A percentile compares a stretch with the other conserved stretches of the same genome.
phyloP scores from a whole-genome alignment of 768 basidiomycete genomes.

The Leccinellum albellum region DNA sequence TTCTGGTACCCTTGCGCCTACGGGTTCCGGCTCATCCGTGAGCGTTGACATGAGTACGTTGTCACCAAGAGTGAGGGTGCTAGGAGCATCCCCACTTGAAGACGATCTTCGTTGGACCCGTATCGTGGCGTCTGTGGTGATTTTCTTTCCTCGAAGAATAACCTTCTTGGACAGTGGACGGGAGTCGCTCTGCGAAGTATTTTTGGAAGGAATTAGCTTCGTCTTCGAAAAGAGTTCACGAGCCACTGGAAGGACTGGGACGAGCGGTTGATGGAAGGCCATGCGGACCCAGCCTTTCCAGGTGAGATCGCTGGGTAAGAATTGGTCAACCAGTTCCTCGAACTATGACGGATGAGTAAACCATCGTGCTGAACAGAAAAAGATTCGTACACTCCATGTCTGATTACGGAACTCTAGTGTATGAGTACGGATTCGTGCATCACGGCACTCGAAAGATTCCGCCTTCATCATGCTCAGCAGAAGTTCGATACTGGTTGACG shows the following conservation, averaged over 20 bases:
- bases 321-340: constrained; percentile 75
- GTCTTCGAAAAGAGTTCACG: constrained; percentile 77
- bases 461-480: constrained; percentile 77
- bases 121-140: constrained; percentile 10
- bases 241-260: constrained; percentile 76
- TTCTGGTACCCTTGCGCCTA: constrained; percentile 19
- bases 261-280: constrained; percentile 74
- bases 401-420: constrained; percentile 79
- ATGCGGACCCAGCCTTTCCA: constrained; percentile 84
- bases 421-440: constrained; percentile 76
- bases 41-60: constrained; percentile 31
- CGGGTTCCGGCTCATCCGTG: constrained; percentile 41
- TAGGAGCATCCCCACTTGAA: constrained; percentile 14
- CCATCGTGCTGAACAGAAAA: constrained; percentile 3
- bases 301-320: constrained; percentile 71
- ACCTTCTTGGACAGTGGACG: constrained; percentile 23
- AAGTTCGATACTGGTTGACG: constrained; percentile 53
- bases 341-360: constrained; percentile 43
- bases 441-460: constrained; percentile 79
- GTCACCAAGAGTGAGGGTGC: background rate
- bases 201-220: constrained; percentile 54
- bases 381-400: constrained; percentile 68
- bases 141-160: constrained; percentile 18
- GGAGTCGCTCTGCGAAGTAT: constrained; percentile 25
- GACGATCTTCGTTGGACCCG: constrained; percentile 19